Base-by-base conservation (phyloP, 805 yeast genomes). In the Lachancea sp. region DNA sequence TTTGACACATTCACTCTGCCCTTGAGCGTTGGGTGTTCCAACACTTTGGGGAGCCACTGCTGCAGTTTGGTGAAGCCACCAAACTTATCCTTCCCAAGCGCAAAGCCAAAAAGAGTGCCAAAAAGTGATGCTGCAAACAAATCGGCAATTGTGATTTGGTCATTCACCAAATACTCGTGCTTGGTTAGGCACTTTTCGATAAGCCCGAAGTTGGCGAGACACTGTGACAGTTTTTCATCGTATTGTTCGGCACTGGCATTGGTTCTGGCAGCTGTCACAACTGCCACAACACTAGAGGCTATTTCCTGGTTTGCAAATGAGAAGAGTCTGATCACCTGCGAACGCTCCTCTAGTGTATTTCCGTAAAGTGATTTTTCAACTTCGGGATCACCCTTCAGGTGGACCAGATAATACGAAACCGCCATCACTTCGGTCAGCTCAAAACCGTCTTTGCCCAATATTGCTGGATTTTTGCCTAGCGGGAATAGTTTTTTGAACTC, bases 341-440 rank as follows among this genome's bases (percentile, higher is more conserved):
- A 86, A 62, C 78, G 73, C 58, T 85, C 86, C 54, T 70, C 69
- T 49, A 74, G 65, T 63, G 73, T 73, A 65, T 77, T 75, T 63
- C 96, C 97, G 53, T 78, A 71, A 50, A 83, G 73, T 45, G 53
- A 36, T 6, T 53, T 50, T 46, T 56, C 55, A 41, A 55, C 46
- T 65, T 70, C 58, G 54, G 67, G 70, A 35, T 63, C 69, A 39
- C 61, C 59, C 34, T 52, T 29, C 42, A 69, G 60, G 12, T 68
- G 57, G 48, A 58, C 45, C 34, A 66, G 46, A 72, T 83, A 79
- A 64, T 72, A 61, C 52, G 72, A 55, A 57, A 83, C 66, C 52
- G 93, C 90, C 57, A 79, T 70, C 45, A 69, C 71, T 75, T 85
- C 91, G 54, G 75, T 72, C 63, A 85, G 71, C 66, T 82, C 81